Evolutionary conservation across 352 stramenopile genomes (phyloP).

Genomic region (Pythium dissotocum): DNA sequence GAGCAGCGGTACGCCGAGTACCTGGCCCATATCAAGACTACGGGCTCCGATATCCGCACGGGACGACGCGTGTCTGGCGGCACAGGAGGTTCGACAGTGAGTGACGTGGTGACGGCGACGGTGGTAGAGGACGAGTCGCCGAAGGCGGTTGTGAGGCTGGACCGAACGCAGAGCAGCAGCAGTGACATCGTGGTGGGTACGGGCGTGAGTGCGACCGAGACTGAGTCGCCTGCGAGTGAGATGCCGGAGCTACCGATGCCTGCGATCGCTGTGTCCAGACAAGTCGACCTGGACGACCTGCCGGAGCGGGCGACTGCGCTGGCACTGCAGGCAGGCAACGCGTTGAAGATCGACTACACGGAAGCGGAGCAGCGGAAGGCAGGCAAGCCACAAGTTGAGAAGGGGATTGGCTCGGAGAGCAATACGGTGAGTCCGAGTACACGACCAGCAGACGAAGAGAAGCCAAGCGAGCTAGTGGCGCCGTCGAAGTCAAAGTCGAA

Average conservation of each 20-base stretch:
- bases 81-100: background rate
- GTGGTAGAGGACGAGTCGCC: slow-evolving; percentile 14
- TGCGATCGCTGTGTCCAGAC: background rate
- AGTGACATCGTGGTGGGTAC: slow-evolving; percentile 36
- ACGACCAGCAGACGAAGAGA: background rate
- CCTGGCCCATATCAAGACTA: slow-evolving; percentile 64
- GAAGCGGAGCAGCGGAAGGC: slow-evolving; percentile 12
- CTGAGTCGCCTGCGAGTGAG: background rate
- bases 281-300: slow-evolving; percentile 54
- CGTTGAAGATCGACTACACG: slow-evolving; percentile 52
- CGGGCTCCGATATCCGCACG: slow-evolving; percentile 77
- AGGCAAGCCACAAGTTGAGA: slow-evolving; percentile 8
- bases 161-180: slow-evolving; percentile 34
- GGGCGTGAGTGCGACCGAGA: background rate
- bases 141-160: slow-evolving; percentile 3
- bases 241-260: background rate
- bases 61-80: slow-evolving; percentile 30
- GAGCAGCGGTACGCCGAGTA: slow-evolving; percentile 79
- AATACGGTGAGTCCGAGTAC: background rate
- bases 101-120: background rate
- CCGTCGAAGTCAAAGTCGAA: background rate
- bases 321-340: slow-evolving; percentile 32
- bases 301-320: slow-evolving; percentile 41
- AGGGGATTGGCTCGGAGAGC: background rate
- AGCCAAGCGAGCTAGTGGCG: background rate